Conservation (phyloP, 148 eudicot species). For the Dianthus caryophyllus region DNA sequence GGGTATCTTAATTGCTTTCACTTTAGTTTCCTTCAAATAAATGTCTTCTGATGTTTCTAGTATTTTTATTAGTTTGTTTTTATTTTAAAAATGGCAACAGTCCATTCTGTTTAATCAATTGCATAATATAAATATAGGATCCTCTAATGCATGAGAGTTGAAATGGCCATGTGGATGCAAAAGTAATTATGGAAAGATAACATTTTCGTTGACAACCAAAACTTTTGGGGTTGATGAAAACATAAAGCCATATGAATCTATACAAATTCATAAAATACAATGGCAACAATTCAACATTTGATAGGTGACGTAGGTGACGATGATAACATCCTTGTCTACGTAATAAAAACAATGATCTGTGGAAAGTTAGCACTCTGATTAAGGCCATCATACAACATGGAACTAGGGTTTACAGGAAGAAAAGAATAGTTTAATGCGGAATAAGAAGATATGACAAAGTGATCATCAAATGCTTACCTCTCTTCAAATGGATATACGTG, state of each 20-base stretch:
- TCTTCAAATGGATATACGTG: conserved; percentile 94
- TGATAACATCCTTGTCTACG: neutral
- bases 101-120: no score
- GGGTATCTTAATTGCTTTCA: no score
- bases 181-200: neutral
- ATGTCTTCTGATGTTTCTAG: no score
- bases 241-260: neutral
- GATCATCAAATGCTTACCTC: conserved; percentile 41
- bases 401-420: neutral
- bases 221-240: no score
- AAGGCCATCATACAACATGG: neutral
- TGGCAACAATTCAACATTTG: neutral
- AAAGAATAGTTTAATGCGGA: neutral
- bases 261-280: neutral
- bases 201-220: no score
- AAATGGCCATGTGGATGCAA: neutral
- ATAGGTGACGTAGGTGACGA: neutral
- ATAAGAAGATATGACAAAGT: conserved; percentile 10
- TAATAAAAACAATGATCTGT: neutral
- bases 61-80: no score
- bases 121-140: no score
- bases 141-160: no score
- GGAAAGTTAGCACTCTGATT: neutral
- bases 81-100: no score
- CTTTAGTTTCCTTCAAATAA: no score